phyloP scores from a whole-genome alignment of 441 rosid genomes.

The Hura crepitans region DNA sequence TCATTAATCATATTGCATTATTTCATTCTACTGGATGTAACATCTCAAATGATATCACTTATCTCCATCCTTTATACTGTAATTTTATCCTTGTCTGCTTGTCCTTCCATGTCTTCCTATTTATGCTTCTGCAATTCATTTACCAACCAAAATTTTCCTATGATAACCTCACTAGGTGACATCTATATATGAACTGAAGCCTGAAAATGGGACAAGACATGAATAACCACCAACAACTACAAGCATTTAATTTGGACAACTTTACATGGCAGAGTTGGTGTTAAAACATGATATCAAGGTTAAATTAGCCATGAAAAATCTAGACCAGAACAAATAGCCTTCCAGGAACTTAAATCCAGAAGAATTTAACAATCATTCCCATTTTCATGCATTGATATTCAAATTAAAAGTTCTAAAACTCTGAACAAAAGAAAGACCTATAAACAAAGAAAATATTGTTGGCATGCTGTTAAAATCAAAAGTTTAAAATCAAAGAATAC shows the following conservation, averaged over 20 bases:
- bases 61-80: neutral
- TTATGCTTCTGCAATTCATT: neutral
- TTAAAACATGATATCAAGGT: too few species aligned
- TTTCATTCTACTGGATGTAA: neutral
- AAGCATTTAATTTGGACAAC: neutral
- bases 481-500: too few species aligned
- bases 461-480: neutral
- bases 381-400: neutral
- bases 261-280: neutral
- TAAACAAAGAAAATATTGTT: neutral
- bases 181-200: neutral
- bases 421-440: neutral
- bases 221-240: neutral
- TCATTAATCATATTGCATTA: neutral
- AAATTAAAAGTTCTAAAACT: neutral
- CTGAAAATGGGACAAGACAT: neutral
- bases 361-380: neutral
- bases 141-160: neutral
- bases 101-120: neutral
- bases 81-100: too few species aligned
- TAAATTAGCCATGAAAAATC: too few species aligned
- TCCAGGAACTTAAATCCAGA: neutral
- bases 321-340: too few species aligned
- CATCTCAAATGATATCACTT: neutral
- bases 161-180: neutral